Evolutionary conservation across 2,329 filamentous ascomycete species (phyloP), one percentile per base, ranked within the genome.

Genomic region (Ustulina deusta): DNA sequence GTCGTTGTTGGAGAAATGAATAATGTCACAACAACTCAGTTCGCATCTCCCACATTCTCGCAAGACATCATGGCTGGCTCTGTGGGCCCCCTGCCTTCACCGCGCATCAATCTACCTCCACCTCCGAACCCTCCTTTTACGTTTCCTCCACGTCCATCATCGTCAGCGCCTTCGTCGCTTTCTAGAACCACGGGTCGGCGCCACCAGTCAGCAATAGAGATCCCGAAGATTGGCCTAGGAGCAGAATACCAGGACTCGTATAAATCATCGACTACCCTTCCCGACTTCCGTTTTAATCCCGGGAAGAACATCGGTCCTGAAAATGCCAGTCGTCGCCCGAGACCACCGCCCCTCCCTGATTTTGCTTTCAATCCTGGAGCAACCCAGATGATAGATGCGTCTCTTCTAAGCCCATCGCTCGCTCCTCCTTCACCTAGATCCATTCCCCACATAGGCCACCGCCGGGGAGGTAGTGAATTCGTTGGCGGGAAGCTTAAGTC

Each of bases 381-480:
- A 13, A 61, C 70, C 32, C 70, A 25, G 61, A 71, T 10, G 63
- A 48, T n/a, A 58, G 65, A 64, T 29, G 63, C 78, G 7, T 76
- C 81, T 17, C 79, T 85, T n/a, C 76, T 88, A 25, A 87, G 84
- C 59, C 87, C 88, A 15, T 85, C 87, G 0, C 79, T 85, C 17
- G 86, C 86, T n/a, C 86, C 87, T 13, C 79, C 81, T 17, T 86
- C 86, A 3, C 81, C 83, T 1, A 80, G 81, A 42, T 77, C 82
- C 1, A 78, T 82, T 6, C 85, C 89, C 36, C 89, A 90, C 25
- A 92, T 94, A 76, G 90, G 91, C 34, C 94, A 97, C 78, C 87
- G 90, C 74, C 88, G 94, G 74, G 92, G 92, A 61, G 91, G 90
- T 32, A 97, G 94, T 77, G 94, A 97, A 78, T 94, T 97, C 75